These are phyloP conservation scores for Apiospora rasikravindrae DNA, from an alignment of 2,329 filamentous ascomycete species.

Conservation along the genomic window DNA sequence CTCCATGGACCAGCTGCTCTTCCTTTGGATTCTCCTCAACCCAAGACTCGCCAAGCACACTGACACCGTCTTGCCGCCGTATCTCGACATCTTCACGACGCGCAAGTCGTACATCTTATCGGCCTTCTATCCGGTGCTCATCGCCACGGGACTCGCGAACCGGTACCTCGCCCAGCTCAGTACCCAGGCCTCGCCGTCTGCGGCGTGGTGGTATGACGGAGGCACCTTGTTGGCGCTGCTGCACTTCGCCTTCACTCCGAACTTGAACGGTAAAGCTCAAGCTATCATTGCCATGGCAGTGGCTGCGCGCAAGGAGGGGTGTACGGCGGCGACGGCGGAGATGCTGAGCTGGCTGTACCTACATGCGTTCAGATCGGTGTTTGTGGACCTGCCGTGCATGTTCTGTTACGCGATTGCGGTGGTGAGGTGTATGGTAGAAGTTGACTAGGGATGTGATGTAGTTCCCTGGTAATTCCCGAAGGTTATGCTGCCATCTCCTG, in stretches of 20 bases:
- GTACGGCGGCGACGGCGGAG: not conserved
- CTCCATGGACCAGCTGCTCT: not conserved
- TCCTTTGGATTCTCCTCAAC: not conserved
- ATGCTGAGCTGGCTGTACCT: not conserved
- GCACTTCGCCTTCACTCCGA: not conserved
- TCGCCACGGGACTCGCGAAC: not conserved
- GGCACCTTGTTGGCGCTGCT: not conserved
- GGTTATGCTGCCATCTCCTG: not conserved
- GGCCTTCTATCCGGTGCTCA: not conserved
- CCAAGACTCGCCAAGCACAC: not conserved
- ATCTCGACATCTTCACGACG: not conserved
- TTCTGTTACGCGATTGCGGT: not conserved
- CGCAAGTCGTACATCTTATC: slow-evolving; percentile 4
- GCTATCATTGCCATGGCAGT: not conserved
- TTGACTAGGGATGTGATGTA: not conserved
- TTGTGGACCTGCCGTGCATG: not conserved
- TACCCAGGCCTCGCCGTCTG: not conserved
- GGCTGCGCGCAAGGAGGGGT: not conserved
- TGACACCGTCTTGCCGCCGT: not conserved
- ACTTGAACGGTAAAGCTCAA: not conserved
- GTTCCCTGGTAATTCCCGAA: not conserved
- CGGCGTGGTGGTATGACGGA: not conserved
- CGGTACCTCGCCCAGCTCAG: not conserved
- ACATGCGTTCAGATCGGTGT: not conserved
- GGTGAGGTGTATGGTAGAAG: not conserved